Percentiles rank a stretch among this genome's conserved stretches.
Evolutionary conservation across 257 asterid species (phyloP).

Genomic region (Lycium ferocissimum): DNA sequence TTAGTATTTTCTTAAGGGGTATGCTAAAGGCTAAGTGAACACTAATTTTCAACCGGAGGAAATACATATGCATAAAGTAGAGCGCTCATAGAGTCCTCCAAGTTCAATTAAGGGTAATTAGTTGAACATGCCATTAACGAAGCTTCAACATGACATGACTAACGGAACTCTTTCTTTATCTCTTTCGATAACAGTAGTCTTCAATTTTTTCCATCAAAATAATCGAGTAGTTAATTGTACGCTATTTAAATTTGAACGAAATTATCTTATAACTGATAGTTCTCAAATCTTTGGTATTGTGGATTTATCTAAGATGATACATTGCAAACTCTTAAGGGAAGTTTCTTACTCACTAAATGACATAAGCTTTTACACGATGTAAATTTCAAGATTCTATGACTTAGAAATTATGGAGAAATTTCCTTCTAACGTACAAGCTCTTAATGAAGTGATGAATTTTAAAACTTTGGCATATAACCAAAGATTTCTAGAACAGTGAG

Average conservation of each 20-base stretch:
- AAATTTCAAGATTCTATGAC: not conserved
- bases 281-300: not conserved
- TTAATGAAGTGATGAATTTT: not conserved
- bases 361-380: not conserved
- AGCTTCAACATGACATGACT: too few species aligned
- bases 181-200: not conserved
- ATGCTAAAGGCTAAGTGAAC: too few species aligned
- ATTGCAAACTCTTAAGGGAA: not conserved
- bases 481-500: not conserved
- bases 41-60: too few species aligned
- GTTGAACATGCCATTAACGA: too few species aligned
- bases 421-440: not conserved
- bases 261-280: not conserved
- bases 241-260: not conserved
- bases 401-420: constrained; percentile 13
- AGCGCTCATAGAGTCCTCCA: too few species aligned
- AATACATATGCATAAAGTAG: too few species aligned
- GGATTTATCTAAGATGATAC: not conserved
- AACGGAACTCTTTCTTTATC: too few species aligned
- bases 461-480: not conserved
- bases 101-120: too few species aligned
- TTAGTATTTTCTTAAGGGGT: too few species aligned
- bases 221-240: not conserved
- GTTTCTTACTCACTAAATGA: not conserved
- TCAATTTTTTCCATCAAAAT: not conserved